Evolutionary conservation across 2,329 filamentous ascomycete species (phyloP), one percentile per base, ranked within the genome.

Genomic region (Colletotrichum costaricense): DNA sequence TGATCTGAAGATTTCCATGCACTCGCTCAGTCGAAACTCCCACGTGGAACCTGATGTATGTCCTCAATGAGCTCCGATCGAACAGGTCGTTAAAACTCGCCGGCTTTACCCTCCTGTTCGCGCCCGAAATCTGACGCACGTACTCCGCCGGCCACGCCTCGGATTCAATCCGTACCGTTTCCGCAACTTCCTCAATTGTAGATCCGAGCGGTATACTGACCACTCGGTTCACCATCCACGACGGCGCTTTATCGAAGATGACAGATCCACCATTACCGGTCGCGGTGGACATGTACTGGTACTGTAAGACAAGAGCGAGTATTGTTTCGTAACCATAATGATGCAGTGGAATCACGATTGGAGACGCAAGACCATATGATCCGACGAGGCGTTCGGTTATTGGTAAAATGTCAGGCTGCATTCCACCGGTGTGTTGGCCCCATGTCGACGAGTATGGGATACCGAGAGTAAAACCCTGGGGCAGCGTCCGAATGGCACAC

Each of bases 151-250:
- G 46, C 66, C 66, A 69, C 12, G 22, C 5, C 30, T 69, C 49
- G 0, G 66, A 52, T 14, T 69, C 66, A 12, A 3, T 12, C 33
- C 4, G 38, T 8, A 30, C 33, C 2, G 2, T 16, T 3, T 16
- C 19, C 1, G 49, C 66, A 2, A 69, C 2, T 2, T 56, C 58
- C 9, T 56, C 49, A 0, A 46, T 54, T 2, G 1, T 30, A 19
- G 11, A 28, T 2, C 49, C 58, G 12, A 11, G n/a, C 2, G 66
- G 33, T 11, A 56, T 54, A 33, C 16, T 11, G 0, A 68, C 9
- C 7, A 69, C 66, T 8, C 66, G 58, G 22, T 55, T 63, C 16
- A 69, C 12, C 66, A 69, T 69, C 66, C 66, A 69, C 8, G 28
- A 49, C 24, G 24, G 49, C 8, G 4, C 19, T 9, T 6, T 28